A percentile compares a stretch with the other conserved stretches of the same genome.
Conservation (phyloP, 2,329 filamentous ascomycete genomes). For the Trichoderma guizhouense region DNA sequence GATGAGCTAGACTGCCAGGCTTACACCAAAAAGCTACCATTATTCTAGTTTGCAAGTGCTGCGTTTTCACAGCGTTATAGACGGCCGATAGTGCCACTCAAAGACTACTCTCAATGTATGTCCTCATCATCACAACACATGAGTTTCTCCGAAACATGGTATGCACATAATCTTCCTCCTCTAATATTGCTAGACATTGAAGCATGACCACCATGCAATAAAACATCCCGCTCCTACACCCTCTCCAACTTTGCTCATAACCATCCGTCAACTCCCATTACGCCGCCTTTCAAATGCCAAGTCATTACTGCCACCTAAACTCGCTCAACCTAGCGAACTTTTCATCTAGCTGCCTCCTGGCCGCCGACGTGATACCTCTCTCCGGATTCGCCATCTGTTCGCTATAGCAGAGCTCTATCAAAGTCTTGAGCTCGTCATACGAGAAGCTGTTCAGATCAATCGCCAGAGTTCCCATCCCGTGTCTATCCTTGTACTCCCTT, state of each 20-base stretch:
- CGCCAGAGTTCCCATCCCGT: slow-evolving; percentile 31
- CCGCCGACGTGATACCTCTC: slow-evolving; percentile 63
- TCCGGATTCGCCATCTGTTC: slow-evolving; percentile 64
- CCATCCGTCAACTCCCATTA: not conserved
- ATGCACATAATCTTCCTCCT: not conserved
- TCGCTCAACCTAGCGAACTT: slow-evolving; percentile 68
- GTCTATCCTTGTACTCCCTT: slow-evolving; percentile 43
- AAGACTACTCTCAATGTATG: too few species aligned
- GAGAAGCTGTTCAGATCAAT: slow-evolving; percentile 48
- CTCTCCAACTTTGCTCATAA: not conserved
- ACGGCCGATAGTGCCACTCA: not conserved
- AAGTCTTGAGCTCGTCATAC: slow-evolving; percentile 63
- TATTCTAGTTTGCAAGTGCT: too few species aligned
- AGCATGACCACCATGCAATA: not conserved
- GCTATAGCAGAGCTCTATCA: slow-evolving; percentile 66
- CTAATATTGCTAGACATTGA: not conserved
- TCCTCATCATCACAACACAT: not conserved
- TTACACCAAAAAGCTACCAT: too few species aligned
- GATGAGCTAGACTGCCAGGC: too few species aligned
- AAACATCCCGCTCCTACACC: not conserved
- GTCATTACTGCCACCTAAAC: slow-evolving; percentile 60
- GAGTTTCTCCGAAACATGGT: not conserved
- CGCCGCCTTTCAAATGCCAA: not conserved
- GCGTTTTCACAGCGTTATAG: not conserved
- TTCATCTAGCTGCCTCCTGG: slow-evolving; percentile 67